A percentile compares a stretch with the other conserved stretches of the same genome.
Conservation (phyloP, 352 stramenopile species). For the Globisporangium emineosum region DNA sequence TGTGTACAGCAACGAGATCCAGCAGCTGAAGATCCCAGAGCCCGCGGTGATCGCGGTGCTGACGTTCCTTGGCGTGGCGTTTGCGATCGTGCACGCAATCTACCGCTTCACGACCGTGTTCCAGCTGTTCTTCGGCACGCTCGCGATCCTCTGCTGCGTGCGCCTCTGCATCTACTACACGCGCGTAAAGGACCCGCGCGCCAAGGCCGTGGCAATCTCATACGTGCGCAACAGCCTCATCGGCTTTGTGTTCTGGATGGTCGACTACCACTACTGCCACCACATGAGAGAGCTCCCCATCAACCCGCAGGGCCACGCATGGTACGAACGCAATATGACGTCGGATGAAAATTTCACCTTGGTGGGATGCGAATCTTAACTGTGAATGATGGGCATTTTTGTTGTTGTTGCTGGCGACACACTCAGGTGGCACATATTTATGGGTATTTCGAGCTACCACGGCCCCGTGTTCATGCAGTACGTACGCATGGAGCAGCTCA, state of each 20-base stretch:
- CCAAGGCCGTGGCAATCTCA: slow-evolving; percentile 51
- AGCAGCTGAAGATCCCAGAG: slow-evolving; percentile 39
- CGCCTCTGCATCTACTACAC: slow-evolving; percentile 63
- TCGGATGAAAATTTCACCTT: neutral
- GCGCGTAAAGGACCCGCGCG: slow-evolving; percentile 49
- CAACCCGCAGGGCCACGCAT: slow-evolving; percentile 80
- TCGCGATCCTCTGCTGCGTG: slow-evolving; percentile 47
- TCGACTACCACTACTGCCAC: slow-evolving; percentile 83
- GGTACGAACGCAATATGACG: slow-evolving; percentile 28
- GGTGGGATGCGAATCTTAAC: neutral
- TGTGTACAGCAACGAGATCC: slow-evolving; percentile 74
- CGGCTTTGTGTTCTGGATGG: slow-evolving; percentile 65
- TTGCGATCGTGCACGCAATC: slow-evolving; percentile 68
- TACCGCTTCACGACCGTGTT: slow-evolving; percentile 80
- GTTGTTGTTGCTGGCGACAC: too few species aligned
- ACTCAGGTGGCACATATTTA: slow-evolving; percentile 80
- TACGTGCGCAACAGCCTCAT: slow-evolving; percentile 63
- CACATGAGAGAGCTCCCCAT: slow-evolving; percentile 48
- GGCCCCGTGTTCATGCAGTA: slow-evolving; percentile 86
- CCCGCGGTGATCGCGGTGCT: slow-evolving; percentile 46
- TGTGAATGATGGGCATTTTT: neutral
- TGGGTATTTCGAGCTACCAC: slow-evolving; percentile 74
- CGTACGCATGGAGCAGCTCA: slow-evolving; percentile 71
- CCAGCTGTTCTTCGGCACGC: slow-evolving; percentile 67
- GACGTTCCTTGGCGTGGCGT: slow-evolving; percentile 51